Evolutionary conservation across 2,329 filamentous ascomycete species (phyloP).

Genomic region (Alternaria arbusti): DNA sequence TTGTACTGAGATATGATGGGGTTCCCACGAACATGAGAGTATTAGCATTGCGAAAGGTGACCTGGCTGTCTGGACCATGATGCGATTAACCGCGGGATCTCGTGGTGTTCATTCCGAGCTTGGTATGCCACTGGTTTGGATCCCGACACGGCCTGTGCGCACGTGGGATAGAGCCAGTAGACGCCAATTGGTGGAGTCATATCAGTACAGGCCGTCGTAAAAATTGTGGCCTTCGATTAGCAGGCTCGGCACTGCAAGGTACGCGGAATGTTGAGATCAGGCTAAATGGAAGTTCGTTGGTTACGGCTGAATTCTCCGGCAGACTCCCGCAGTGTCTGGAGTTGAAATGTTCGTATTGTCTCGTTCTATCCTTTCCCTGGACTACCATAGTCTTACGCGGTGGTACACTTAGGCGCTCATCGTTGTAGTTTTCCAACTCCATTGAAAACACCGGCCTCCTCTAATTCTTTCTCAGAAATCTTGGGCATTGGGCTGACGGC

Average conservation of each 20-base stretch:
- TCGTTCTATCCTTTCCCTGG: background rate
- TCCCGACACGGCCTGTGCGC: background rate
- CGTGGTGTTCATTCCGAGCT: background rate
- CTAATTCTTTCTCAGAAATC: slow-evolving; percentile 33
- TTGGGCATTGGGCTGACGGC: slow-evolving; percentile 41
- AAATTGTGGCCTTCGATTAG: background rate
- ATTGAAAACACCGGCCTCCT: slow-evolving; percentile 37
- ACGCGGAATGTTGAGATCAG: background rate
- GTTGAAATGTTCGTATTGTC: background rate
- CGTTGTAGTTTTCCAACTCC: slow-evolving; percentile 18
- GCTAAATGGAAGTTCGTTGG: background rate
- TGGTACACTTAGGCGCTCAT: background rate
- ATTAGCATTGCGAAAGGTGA: background rate
- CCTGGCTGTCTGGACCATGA: background rate
- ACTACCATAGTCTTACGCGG: background rate
- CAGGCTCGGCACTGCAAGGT: background rate
- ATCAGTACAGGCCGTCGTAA: background rate
- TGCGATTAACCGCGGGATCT: background rate
- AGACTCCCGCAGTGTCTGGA: background rate
- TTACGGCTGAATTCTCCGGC: background rate
- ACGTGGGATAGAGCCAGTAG: background rate
- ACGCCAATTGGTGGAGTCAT: background rate
- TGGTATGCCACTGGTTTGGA: background rate
- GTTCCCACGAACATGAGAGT: background rate
- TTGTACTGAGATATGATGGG: background rate